Conservation (phyloP, 163 green algal species). For the Coccomyxa subellipsoidea region DNA sequence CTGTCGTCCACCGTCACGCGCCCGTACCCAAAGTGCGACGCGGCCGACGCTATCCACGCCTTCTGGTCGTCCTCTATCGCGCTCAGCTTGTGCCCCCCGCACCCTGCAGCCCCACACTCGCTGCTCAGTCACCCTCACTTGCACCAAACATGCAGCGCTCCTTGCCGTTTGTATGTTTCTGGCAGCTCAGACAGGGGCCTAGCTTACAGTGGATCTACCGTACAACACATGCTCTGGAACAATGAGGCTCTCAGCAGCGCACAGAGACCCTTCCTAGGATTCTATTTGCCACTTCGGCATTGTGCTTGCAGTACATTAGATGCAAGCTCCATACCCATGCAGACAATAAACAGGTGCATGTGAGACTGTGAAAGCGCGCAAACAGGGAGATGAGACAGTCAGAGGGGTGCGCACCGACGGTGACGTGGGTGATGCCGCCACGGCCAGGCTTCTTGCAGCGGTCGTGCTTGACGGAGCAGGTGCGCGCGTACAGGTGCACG, state of each 20-base stretch:
- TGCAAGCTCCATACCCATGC: no score
- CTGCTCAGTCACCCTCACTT: background rate
- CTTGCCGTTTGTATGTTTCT: no score
- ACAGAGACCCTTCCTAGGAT: no score
- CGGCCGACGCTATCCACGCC: slow-evolving; percentile 33
- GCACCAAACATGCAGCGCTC: no score
- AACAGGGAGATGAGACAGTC: background rate
- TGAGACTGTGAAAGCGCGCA: no score
- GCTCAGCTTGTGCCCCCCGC: slow-evolving; percentile 48
- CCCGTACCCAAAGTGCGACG: slow-evolving; percentile 33
- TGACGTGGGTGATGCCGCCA: slow-evolving; percentile 49
- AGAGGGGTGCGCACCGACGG: slow-evolving; percentile 15
- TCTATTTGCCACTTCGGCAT: no score
- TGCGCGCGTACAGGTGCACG: slow-evolving; percentile 62
- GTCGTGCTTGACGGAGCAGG: slow-evolving; percentile 45
- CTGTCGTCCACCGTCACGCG: slow-evolving; percentile 30
- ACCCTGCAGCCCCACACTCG: slow-evolving; percentile 21
- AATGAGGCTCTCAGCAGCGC: no score
- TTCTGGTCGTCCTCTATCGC: slow-evolving; percentile 29
- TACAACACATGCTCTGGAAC: no score
- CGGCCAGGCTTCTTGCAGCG: slow-evolving; percentile 20
- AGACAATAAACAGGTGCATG: no score
- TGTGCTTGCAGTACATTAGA: no score
- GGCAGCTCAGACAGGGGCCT: no score
- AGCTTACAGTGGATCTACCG: no score